A percentile compares a stretch with the other conserved stretches of the same genome.
Evolutionary conservation across 2,329 filamentous ascomycete genomes (phyloP).

Genomic region (Fusarium bulbicola): DNA sequence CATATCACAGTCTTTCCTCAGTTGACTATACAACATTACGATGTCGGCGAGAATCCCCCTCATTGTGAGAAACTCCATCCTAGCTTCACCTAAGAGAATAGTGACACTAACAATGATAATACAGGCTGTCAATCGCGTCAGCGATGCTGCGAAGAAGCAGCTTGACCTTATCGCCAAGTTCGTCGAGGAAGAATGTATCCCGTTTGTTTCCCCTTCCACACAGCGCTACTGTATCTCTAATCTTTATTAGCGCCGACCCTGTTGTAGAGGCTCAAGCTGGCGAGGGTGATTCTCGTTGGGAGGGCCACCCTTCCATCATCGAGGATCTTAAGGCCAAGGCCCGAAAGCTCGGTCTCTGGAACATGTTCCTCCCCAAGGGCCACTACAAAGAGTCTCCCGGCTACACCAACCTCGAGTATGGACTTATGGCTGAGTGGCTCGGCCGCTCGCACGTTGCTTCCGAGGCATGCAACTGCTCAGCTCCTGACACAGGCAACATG

Average conservation of each 20-base stretch:
- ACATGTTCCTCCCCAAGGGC: conserved; percentile 95
- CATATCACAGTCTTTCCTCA: conserved; percentile 5
- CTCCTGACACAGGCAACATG: conserved; percentile 95
- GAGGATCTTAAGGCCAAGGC: conserved; percentile 91
- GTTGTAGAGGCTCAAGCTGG: conserved; percentile 84
- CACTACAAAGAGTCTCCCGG: conserved; percentile 97
- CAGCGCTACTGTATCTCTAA: conserved; percentile 4
- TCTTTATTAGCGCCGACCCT: conserved; percentile 71
- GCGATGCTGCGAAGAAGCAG: conserved; percentile 83
- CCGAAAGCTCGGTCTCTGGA: conserved; percentile 88
- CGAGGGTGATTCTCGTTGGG: conserved; percentile 79
- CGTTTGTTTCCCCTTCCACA: conserved; percentile 56
- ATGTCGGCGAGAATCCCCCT: conserved; percentile 49
- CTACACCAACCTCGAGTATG: conserved; percentile 95
- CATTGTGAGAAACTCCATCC: conserved; percentile 40
- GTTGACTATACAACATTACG: conserved; percentile 3
- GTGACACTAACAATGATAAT: conserved; percentile 6
- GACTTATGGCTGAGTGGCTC: conserved; percentile 95
- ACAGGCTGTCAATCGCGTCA: conserved; percentile 69
- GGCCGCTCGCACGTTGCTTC: conserved; percentile 86
- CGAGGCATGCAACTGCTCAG: conserved; percentile 89
- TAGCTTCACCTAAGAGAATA: background rate
- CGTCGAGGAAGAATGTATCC: conserved; percentile 94
- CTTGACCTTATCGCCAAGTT: conserved; percentile 93
- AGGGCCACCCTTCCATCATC: conserved; percentile 79